Conservation (phyloP, 148 eudicot genomes). For the Rhododendron williamsianum region DNA sequence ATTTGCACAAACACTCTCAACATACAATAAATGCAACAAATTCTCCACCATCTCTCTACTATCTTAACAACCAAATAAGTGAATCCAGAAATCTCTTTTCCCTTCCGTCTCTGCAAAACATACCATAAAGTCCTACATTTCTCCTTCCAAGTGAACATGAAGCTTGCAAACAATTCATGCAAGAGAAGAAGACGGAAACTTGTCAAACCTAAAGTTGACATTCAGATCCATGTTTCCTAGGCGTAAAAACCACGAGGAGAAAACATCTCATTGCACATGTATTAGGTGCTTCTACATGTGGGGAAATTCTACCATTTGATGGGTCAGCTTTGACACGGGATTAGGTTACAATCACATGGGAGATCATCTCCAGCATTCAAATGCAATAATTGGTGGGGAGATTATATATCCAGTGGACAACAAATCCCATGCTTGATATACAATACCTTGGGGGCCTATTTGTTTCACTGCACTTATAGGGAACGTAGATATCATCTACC, state of each 20-base stretch:
- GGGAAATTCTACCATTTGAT: neutral
- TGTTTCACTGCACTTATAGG: neutral
- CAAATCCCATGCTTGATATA: neutral
- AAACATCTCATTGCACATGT: neutral
- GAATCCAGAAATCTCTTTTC: neutral
- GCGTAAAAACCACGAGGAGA: neutral
- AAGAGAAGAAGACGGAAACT: neutral
- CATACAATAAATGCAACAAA: neutral
- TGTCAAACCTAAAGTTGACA: neutral
- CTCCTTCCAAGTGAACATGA: too few relatives aligned
- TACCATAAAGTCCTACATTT: too few relatives aligned
- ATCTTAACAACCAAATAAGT: neutral
- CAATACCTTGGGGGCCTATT: neutral
- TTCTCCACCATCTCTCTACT: neutral
- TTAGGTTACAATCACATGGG: neutral
- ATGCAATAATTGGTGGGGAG: neutral
- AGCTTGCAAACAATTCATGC: neutral
- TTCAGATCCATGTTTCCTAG: neutral
- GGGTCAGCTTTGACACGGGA: neutral
- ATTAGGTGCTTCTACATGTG: neutral
- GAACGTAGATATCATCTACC: neutral
- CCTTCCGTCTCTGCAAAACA: neutral
- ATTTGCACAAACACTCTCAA: neutral
- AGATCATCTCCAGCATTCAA: neutral
- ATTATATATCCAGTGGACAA: neutral